Evolutionary conservation across 2,329 filamentous ascomycete species (phyloP), one percentile per base, ranked within the genome.

Genomic region (Trichophyton schoenleinii): DNA sequence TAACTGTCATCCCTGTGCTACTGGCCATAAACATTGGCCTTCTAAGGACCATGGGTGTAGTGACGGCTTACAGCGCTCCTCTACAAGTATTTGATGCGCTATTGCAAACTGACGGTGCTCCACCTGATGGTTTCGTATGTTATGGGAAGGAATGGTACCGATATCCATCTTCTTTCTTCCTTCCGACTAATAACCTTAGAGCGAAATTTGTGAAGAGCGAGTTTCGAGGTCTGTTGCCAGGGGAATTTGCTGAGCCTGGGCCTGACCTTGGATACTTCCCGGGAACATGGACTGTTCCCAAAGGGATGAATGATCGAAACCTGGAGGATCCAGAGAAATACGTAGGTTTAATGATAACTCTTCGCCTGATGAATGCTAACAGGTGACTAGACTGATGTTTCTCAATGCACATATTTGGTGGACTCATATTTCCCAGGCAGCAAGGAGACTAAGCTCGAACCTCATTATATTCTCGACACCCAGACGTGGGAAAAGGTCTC

Each of bases 71-170:
- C 72, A 86, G 84, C 13, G 92, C 92, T 0, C 92, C 94, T 0
- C 78, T 97, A 0, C 79, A 83, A 57, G 80, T 86, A 61, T 80
- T 82, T 20, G 76, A 75, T 13, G 71, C 77, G 1, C 68, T 79
- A 20, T 76, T 77, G 52, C 69, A 79, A 13, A 69, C 76, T 7
- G 80, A 78, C 0, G 67, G 88, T 4, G 81, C 83, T 1, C 73
- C 76, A 0, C 71, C 77, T 1, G 88, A 86, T 15, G 87, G 89
- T 64, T 85, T 80, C 18, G 83, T 99, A 2, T 99, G 94, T 72
- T 83, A 96, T 44, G 91, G 89, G 31, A 99, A 97, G 72, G 94
- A 99, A 71, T 99, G 94, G 94, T 96, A 99, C 73, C 88, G 94
- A 41, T 97, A 96, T 71, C 92, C 94, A 1, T 92, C 88, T 0